These are phyloP conservation scores for Ascomycota sp. DNA, from an alignment of 2,329 filamentous ascomycete species.

Conservation along the genomic window DNA sequence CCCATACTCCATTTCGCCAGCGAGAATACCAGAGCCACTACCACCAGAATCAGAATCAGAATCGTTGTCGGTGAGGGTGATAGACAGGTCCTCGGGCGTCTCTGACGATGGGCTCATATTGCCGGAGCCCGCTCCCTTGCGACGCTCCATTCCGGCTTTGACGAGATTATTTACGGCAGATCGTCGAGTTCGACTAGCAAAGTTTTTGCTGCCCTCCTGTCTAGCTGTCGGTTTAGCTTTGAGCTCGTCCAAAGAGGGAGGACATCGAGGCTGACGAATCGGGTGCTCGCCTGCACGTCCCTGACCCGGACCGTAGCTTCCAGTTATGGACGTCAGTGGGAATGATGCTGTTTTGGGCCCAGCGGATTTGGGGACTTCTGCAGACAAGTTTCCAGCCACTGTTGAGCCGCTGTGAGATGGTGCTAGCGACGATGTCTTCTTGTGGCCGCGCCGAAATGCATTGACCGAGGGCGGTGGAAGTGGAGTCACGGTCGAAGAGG, in stretches of 20 bases:
- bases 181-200: constrained; percentile 76
- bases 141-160: constrained; percentile 70
- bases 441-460: constrained; percentile 82
- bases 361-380: constrained; percentile 30
- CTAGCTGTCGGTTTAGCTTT: constrained; percentile 76
- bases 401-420: constrained; percentile 28
- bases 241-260: constrained; percentile 80
- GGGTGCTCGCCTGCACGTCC: constrained; percentile 88
- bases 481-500: constrained; percentile 46
- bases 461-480: constrained; percentile 77
- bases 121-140: constrained; percentile 52
- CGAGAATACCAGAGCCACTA: constrained; percentile 62
- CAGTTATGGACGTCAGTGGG: constrained; percentile 60
- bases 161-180: constrained; percentile 84
- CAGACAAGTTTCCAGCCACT: constrained; percentile 21
- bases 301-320: constrained; percentile 82
- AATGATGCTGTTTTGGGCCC: constrained; percentile 64
- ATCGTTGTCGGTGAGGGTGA: constrained; percentile 52
- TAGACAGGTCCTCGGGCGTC: constrained; percentile 44
- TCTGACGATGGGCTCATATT: constrained; percentile 85
- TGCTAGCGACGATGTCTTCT: constrained; percentile 66
- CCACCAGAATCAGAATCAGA: constrained; percentile 49
- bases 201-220: constrained; percentile 94
- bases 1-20: constrained; percentile 48
- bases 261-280: constrained; percentile 76